These are phyloP conservation scores for Theobroma cacao DNA, from an alignment of 345 rosid species.

Conservation along the genomic window DNA sequence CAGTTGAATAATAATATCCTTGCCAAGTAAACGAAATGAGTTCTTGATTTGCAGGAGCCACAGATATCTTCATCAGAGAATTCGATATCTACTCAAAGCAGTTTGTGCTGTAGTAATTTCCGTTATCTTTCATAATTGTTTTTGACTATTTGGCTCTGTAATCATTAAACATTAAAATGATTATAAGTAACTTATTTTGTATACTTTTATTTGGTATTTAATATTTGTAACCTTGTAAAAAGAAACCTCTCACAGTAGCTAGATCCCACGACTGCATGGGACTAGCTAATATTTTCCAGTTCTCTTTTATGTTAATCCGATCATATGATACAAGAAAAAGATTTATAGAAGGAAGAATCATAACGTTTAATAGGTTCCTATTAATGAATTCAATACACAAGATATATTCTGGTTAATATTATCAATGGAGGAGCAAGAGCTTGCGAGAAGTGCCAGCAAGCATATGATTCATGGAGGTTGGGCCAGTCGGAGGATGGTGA, in stretches of 20 bases:
- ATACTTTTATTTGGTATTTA: too few species aligned
- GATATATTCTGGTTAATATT: neutral
- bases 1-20: neutral
- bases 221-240: neutral
- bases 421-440: slow-evolving; percentile 37
- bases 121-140: neutral
- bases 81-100: slow-evolving; percentile 49
- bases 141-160: too few species aligned
- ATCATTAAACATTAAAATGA: neutral
- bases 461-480: slow-evolving; percentile 57
- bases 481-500: slow-evolving; percentile 88
- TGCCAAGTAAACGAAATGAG: neutral
- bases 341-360: neutral
- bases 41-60: slow-evolving; percentile 49
- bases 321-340: neutral
- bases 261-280: neutral
- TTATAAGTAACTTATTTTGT: neutral
- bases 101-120: slow-evolving; percentile 33
- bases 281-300: neutral
- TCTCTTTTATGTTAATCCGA: neutral
- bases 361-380: neutral
- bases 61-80: too few species aligned
- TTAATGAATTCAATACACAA: neutral
- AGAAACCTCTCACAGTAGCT: neutral
- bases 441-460: slow-evolving; percentile 78